A percentile compares a stretch with the other conserved stretches of the same genome.
These are phyloP conservation scores for Neopestalotiopsis rosae DNA, from an alignment of 2,329 filamentous ascomycete genomes.

Conservation along the genomic window DNA sequence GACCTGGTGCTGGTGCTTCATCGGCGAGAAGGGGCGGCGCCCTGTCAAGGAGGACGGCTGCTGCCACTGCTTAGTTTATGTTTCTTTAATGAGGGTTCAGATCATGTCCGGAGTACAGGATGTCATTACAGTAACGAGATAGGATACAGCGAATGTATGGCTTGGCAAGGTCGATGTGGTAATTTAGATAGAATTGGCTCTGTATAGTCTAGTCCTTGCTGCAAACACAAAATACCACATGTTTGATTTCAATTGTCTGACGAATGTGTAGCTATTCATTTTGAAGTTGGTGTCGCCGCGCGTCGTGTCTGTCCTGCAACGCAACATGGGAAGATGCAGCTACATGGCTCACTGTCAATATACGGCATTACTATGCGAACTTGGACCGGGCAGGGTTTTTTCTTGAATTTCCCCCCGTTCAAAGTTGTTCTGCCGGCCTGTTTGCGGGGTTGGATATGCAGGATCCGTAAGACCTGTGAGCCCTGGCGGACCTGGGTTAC, in stretches of 20 bases:
- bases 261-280: not conserved
- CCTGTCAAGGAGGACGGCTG: slow-evolving; percentile 10
- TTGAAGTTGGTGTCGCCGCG: not conserved
- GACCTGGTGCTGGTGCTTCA: slow-evolving; percentile 44
- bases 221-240: not conserved
- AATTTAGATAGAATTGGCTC: not conserved
- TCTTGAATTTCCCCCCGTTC: too few relatives aligned
- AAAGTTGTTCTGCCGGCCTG: not conserved
- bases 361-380: too few relatives aligned
- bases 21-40: slow-evolving; percentile 25
- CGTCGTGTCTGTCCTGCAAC: too few relatives aligned
- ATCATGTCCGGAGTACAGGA: not conserved
- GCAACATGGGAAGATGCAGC: too few relatives aligned
- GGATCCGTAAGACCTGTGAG: not conserved
- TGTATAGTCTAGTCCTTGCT: not conserved
- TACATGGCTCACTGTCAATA: too few relatives aligned
- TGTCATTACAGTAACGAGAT: not conserved
- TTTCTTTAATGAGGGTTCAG: not conserved
- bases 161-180: slow-evolving; percentile 5
- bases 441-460: not conserved
- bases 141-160: not conserved
- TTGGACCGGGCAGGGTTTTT: too few relatives aligned
- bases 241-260: not conserved
- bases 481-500: not conserved
- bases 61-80: slow-evolving; percentile 11